Conservation (phyloP, 106 monocot species). For the Chionographis japonica region DNA sequence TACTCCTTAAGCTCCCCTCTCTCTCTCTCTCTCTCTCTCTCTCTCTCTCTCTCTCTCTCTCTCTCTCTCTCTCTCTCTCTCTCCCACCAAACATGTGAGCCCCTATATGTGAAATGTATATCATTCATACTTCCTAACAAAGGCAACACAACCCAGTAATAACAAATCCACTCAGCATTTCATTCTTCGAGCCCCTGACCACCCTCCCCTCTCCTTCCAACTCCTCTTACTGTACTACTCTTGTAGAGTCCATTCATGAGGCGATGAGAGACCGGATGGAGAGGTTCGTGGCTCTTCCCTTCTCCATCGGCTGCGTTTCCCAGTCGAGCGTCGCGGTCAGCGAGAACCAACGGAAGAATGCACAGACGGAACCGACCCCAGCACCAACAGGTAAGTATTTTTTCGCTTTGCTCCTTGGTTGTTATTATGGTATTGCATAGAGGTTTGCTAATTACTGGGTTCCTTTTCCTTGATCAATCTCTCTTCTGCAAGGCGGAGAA, state of each 20-base stretch:
- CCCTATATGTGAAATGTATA: constrained; percentile 8
- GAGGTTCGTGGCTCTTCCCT: constrained; percentile 57
- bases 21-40: constrained; percentile 10
- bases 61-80: constrained; percentile 1
- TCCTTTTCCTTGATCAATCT: neutral
- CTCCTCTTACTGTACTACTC: neutral
- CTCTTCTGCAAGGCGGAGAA: neutral
- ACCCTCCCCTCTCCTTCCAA: neutral
- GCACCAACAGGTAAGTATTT: constrained; percentile 18
- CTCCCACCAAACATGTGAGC: constrained; percentile 25
- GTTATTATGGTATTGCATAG: neutral
- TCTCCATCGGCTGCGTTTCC: constrained; percentile 68
- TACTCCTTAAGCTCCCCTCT: constrained; percentile 10
- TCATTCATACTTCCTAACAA: constrained; percentile 36
- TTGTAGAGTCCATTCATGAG: neutral
- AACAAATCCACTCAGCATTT: constrained; percentile 20
- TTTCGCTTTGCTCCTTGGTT: neutral
- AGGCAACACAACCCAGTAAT: constrained; percentile 30
- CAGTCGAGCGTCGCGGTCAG: constrained; percentile 60
- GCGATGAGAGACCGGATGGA: constrained; percentile 40
- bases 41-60: neutral
- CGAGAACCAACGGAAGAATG: constrained; percentile 27
- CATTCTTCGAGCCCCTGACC: neutral
- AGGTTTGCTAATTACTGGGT: too few relatives aligned
- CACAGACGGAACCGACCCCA: constrained; percentile 14